Evolutionary conservation across 2,329 filamentous ascomycete genomes (phyloP).

Genomic region (Grosmannia serpens): DNA sequence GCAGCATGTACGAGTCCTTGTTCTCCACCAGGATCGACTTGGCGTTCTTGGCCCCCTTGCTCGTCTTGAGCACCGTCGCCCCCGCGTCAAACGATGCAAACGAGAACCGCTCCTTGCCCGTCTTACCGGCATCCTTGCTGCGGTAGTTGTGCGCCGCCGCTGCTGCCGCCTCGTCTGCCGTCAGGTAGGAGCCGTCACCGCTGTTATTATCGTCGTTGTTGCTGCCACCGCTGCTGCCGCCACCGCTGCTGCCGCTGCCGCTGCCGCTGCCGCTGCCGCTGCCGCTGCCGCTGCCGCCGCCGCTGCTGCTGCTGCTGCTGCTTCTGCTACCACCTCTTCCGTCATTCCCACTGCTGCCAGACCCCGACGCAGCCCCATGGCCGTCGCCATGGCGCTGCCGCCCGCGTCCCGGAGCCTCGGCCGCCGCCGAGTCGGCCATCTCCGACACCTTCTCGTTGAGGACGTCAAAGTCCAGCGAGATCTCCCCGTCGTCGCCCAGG

Average conservation of each 20-base stretch:
- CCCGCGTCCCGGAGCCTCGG: slow-evolving; percentile 9
- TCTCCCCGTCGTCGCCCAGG: slow-evolving; percentile 80
- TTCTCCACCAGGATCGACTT: slow-evolving; percentile 89
- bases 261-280: slow-evolving; percentile 9
- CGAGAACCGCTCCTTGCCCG: slow-evolving; percentile 94
- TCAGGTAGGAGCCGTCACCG: slow-evolving; percentile 11
- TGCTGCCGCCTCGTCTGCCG: background rate
- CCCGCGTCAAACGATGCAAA: slow-evolving; percentile 97
- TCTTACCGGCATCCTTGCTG: slow-evolving; percentile 90
- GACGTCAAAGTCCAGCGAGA: slow-evolving; percentile 46
- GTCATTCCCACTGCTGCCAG: slow-evolving; percentile 8
- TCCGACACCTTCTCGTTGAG: slow-evolving; percentile 33
- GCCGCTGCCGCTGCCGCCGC: background rate
- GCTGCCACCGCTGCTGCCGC: background rate
- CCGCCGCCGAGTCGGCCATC: slow-evolving; percentile 22
- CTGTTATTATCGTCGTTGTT: slow-evolving; percentile 9
- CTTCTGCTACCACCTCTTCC: slow-evolving; percentile 8
- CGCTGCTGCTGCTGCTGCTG: slow-evolving; percentile 7
- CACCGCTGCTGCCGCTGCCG: slow-evolving; percentile 8
- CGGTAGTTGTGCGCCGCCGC: slow-evolving; percentile 46
- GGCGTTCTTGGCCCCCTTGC: slow-evolving; percentile 72
- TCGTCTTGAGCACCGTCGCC: slow-evolving; percentile 84
- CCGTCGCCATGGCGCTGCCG: background rate
- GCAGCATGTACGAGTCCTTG: slow-evolving; percentile 97
- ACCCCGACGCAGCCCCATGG: background rate